Conservation (phyloP, 345 rosid species). For the Populus davidiana region DNA sequence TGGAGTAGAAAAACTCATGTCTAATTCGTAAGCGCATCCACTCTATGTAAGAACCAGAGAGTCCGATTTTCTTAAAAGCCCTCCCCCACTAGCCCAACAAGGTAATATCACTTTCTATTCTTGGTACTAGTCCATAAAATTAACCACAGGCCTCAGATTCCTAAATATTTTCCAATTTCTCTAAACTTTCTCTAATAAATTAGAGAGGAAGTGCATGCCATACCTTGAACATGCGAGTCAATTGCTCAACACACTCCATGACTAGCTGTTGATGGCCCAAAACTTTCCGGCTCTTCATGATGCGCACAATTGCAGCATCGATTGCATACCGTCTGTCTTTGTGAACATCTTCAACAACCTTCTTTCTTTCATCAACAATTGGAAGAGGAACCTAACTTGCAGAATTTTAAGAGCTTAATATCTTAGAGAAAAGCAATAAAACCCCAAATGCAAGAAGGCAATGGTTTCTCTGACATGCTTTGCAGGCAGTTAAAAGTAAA, state of each 20-base stretch:
- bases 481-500: background rate
- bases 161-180: background rate
- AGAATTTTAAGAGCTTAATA: conserved; percentile 5
- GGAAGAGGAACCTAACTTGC: conserved; percentile 79
- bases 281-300: conserved; percentile 90
- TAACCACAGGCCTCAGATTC: background rate
- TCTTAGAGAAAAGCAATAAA: background rate
- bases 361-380: conserved; percentile 87
- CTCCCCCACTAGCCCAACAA: background rate
- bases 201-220: background rate
- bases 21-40: background rate
- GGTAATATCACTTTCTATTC: background rate
- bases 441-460: background rate
- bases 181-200: background rate
- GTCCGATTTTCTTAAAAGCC: background rate
- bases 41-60: background rate
- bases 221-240: conserved; percentile 98
- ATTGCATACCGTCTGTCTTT: conserved; percentile 88
- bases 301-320: conserved; percentile 96
- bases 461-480: background rate
- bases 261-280: conserved; percentile 84
- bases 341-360: conserved; percentile 87
- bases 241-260: conserved; percentile 83
- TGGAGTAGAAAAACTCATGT: background rate
- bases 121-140: no score